A percentile compares a stretch with the other conserved stretches of the same genome.
phyloP scores from a whole-genome alignment of 768 basidiomycete genomes.

The Amanita phalloides region DNA sequence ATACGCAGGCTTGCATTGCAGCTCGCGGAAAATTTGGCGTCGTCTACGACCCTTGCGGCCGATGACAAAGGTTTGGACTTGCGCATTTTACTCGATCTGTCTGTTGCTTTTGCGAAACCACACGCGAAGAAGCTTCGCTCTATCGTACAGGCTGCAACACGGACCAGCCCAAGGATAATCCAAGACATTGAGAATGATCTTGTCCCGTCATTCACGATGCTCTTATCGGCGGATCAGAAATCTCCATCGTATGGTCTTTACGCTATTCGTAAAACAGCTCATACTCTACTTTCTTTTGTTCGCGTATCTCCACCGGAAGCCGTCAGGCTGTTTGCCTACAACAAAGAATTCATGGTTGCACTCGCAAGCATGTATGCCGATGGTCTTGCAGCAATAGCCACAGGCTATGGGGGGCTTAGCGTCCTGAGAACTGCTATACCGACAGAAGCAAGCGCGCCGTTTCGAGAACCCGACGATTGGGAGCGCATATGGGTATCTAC shows the following conservation, averaged over 20 bases:
- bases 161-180: conserved; percentile 21
- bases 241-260: conserved; percentile 43
- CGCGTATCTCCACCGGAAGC: conserved; percentile 37
- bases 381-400: conserved; percentile 43
- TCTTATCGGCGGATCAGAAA: conserved; percentile 28
- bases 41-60: conserved; percentile 8
- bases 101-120: conserved; percentile 40
- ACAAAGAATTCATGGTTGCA: conserved; percentile 40
- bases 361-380: conserved; percentile 52
- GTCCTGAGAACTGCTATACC: conserved; percentile 9
- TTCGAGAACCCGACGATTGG: conserved; percentile 47
- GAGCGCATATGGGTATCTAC: conserved; percentile 61
- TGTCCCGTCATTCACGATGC: conserved; percentile 44
- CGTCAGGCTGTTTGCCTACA: conserved; percentile 39
- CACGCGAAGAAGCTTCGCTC: conserved; percentile 32
- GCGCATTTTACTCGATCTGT: conserved; percentile 50
- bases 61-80: conserved; percentile 31
- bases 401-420: conserved; percentile 48
- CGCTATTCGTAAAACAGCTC: conserved; percentile 49
- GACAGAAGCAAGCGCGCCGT: conserved; percentile 6
- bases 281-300: conserved; percentile 45
- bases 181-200: conserved; percentile 30
- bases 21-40: conserved; percentile 45
- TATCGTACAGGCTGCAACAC: conserved; percentile 30
- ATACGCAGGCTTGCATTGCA: conserved; percentile 40